These are phyloP conservation scores for Evernia prunastri DNA, from an alignment of 495 filamentous ascomycete genomes.

Conservation along the genomic window DNA sequence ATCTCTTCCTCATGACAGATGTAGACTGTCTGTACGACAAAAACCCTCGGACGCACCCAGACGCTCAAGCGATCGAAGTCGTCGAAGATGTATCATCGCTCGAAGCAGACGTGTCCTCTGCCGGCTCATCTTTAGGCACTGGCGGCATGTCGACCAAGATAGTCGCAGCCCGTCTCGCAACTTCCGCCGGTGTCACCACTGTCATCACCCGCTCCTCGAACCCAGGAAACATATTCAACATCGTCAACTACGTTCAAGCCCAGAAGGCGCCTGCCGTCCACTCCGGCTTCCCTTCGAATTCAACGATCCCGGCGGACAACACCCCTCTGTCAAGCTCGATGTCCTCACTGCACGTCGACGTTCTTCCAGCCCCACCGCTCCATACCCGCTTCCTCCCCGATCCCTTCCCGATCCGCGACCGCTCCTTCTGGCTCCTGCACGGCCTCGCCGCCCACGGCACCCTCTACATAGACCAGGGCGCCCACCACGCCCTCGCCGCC, in stretches of 20 bases:
- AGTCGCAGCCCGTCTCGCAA: conserved; percentile 86
- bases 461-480: conserved; percentile 84
- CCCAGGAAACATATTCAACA: conserved; percentile 84
- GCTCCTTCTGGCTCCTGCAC: conserved; percentile 94
- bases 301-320: conserved; percentile 26
- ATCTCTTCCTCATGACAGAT: conserved; percentile 97
- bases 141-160: conserved; percentile 98
- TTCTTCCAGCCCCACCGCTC: conserved; percentile 47
- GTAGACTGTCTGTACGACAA: conserved; percentile 96
- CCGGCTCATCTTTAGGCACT: conserved; percentile 85
- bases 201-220: conserved; percentile 88
- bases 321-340: conserved; percentile 35
- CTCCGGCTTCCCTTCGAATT: conserved; percentile 21
- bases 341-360: conserved; percentile 30
- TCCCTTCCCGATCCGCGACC: conserved; percentile 78
- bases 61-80: conserved; percentile 84
- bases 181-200: conserved; percentile 90
- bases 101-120: conserved; percentile 85
- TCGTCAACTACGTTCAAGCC: conserved; percentile 72
- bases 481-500: conserved; percentile 64
- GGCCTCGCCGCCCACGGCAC: conserved; percentile 89
- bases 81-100: conserved; percentile 82
- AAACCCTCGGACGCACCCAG: conserved; percentile 77
- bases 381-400: conserved; percentile 92
- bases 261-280: conserved; percentile 19